phyloP scores from a whole-genome alignment of 2,329 filamentous ascomycete species.

The Aspergillus thermomutatus region DNA sequence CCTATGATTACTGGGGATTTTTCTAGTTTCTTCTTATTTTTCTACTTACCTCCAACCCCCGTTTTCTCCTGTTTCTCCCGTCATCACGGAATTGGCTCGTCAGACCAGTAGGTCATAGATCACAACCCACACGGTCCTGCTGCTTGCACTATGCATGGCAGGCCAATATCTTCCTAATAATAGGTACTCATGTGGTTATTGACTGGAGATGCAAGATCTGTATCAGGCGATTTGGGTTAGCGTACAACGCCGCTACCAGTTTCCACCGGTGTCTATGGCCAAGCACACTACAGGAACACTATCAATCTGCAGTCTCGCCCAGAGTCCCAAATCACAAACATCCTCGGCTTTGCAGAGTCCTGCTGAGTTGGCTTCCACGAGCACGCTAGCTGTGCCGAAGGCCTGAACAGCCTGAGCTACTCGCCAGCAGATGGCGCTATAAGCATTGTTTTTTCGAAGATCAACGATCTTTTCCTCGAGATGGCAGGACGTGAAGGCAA shows the following conservation, averaged over 20 bases:
- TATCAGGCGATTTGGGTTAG: neutral
- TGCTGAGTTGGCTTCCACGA: neutral
- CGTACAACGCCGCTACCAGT: neutral
- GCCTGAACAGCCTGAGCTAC: neutral
- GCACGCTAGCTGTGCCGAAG: no score
- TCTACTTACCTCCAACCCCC: neutral
- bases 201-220: neutral
- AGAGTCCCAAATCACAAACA: neutral
- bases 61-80: no score
- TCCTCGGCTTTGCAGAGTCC: neutral
- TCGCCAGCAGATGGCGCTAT: neutral
- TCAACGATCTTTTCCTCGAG: neutral
- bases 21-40: neutral
- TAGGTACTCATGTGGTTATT: neutral
- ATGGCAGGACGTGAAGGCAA: neutral
- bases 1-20: neutral
- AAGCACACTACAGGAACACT: neutral
- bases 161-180: neutral
- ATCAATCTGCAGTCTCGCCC: neutral
- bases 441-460: neutral
- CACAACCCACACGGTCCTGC: neutral
- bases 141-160: neutral
- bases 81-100: neutral
- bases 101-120: neutral
- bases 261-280: neutral